Conservation (phyloP, 2,329 filamentous ascomycete species). For the Calonectria pseudoreteaudii region DNA sequence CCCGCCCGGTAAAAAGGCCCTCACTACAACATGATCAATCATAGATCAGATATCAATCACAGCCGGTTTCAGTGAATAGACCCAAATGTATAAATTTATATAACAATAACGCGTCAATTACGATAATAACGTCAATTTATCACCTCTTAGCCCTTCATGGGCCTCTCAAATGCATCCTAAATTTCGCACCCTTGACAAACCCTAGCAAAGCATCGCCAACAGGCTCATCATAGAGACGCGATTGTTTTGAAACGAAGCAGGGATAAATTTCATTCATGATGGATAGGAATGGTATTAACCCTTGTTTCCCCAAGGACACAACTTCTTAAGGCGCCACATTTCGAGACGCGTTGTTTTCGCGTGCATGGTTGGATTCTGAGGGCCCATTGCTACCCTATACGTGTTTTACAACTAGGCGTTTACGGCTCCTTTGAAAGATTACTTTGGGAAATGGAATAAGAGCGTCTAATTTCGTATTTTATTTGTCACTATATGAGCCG, state of each 20-base stretch:
- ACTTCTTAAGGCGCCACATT: not conserved
- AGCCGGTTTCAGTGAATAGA: not conserved
- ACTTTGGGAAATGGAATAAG: not conserved
- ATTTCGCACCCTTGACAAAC: no score
- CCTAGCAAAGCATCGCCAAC: no score
- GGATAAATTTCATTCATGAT: no score
- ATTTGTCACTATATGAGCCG: not conserved
- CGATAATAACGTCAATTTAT: not conserved
- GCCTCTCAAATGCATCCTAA: no score
- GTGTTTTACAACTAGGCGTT: not conserved
- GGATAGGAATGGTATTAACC: no score
- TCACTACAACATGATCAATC: not conserved
- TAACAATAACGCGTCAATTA: not conserved
- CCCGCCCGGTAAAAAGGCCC: not conserved
- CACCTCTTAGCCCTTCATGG: not conserved
- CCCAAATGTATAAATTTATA: not conserved
- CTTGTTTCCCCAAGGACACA: no score
- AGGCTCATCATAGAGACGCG: no score
- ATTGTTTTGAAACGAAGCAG: no score
- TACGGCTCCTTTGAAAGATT: not conserved
- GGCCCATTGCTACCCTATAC: not conserved
- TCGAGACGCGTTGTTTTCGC: not conserved
- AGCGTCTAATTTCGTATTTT: not conserved
- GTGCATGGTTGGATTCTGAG: not conserved
- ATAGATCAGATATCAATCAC: not conserved